These are phyloP conservation scores for Scutellospora calospora DNA, from an alignment of 371 early-diverging fungal genomes.

Conservation along the genomic window DNA sequence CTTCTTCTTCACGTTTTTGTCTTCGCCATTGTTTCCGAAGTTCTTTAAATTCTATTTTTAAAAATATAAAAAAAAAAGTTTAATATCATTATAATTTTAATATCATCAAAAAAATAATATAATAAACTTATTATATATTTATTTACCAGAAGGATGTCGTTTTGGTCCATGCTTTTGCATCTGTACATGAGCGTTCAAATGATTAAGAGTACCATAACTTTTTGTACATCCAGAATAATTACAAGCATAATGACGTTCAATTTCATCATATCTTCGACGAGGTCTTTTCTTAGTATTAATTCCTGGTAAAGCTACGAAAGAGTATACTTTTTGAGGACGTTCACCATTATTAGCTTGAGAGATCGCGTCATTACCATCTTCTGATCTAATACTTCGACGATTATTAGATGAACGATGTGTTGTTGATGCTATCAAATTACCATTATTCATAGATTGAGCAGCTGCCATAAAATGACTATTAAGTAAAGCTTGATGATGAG, in stretches of 20 bases:
- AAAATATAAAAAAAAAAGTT: background rate
- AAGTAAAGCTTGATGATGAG: conserved; percentile 25
- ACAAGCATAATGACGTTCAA: conserved; percentile 75
- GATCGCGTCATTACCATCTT: background rate
- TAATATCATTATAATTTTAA: background rate
- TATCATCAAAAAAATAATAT: background rate
- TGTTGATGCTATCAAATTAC: background rate
- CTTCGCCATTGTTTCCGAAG: conserved; percentile 59
- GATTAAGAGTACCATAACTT: conserved; percentile 77
- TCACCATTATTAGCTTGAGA: background rate
- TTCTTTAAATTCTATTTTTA: conserved; percentile 72
- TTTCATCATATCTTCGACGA: conserved; percentile 75
- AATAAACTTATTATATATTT: background rate
- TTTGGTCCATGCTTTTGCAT: conserved; percentile 75
- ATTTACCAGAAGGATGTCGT: conserved; percentile 54
- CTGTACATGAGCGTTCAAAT: conserved; percentile 75
- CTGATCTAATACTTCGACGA: background rate
- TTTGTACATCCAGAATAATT: conserved; percentile 69
- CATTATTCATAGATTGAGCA: conserved; percentile 21
- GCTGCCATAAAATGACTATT: conserved; percentile 28
- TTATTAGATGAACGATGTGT: background rate
- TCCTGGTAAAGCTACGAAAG: conserved; percentile 70
- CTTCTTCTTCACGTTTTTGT: conserved; percentile 55
- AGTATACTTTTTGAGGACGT: conserved; percentile 59
- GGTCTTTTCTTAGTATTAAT: conserved; percentile 73